Conservation (phyloP, 2,329 filamentous ascomycete genomes). For the Trichoderma sp. region DNA sequence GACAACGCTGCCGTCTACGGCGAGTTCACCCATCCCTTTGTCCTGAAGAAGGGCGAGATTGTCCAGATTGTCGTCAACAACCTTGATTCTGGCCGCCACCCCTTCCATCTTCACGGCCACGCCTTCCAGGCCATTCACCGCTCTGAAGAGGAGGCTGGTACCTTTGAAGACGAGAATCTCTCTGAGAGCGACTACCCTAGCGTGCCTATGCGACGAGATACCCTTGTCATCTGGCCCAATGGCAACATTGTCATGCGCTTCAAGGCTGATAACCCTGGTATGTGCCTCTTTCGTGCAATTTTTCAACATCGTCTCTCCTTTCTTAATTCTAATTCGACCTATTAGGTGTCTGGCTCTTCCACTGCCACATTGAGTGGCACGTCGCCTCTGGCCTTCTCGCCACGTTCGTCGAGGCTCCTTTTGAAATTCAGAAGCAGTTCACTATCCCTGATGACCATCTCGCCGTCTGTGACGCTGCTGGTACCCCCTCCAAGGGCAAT, state of each 20-base stretch:
- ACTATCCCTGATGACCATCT: slow-evolving; percentile 58
- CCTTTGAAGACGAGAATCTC: slow-evolving; percentile 48
- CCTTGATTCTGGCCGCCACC: slow-evolving; percentile 66
- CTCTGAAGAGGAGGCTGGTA: slow-evolving; percentile 54
- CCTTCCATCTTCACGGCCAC: slow-evolving; percentile 77
- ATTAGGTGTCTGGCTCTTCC: slow-evolving; percentile 64
- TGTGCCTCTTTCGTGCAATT: background rate
- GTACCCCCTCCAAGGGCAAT: slow-evolving; percentile 60
- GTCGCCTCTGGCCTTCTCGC: slow-evolving; percentile 63
- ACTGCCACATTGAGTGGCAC: slow-evolving; percentile 82
- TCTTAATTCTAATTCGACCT: background rate
- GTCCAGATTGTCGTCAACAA: slow-evolving; percentile 78
- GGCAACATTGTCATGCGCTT: slow-evolving; percentile 70
- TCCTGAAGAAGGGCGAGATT: slow-evolving; percentile 65
- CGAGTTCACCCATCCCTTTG: slow-evolving; percentile 60
- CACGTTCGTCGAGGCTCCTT: slow-evolving; percentile 61
- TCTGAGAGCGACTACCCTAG: slow-evolving; percentile 47
- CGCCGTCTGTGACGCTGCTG: slow-evolving; percentile 54
- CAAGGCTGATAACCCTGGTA: slow-evolving; percentile 63
- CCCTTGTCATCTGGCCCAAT: slow-evolving; percentile 60
- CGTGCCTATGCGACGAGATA: slow-evolving; percentile 66
- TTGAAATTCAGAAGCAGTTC: slow-evolving; percentile 58
- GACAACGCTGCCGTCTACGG: slow-evolving; percentile 63
- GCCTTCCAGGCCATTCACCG: slow-evolving; percentile 67
- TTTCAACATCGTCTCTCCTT: background rate